A percentile compares a stretch with the other conserved stretches of the same genome.
These are phyloP conservation scores for Alternaria viburni DNA, from an alignment of 2,329 filamentous ascomycete species.

Conservation along the genomic window DNA sequence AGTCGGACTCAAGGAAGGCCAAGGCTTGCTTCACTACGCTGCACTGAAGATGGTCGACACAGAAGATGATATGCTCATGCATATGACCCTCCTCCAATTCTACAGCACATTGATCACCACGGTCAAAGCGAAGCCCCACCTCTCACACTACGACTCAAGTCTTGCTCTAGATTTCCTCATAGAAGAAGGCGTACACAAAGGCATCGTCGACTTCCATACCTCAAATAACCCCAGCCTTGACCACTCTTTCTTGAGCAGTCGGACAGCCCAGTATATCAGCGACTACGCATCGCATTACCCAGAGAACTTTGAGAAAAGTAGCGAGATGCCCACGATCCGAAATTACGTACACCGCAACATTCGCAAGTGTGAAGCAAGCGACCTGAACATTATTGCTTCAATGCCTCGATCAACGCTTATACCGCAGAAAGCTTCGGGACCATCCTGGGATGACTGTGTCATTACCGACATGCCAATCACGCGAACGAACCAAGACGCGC, in stretches of 20 bases:
- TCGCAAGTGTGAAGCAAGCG: conserved; percentile 61
- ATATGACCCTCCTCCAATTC: conserved; percentile 65
- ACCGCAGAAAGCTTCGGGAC: conserved; percentile 50
- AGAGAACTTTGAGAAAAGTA: conserved; percentile 59
- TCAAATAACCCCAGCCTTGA: conserved; percentile 59
- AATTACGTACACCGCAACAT: conserved; percentile 57
- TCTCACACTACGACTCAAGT: conserved; percentile 47
- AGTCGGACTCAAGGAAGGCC: conserved; percentile 33
- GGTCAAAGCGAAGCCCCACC: conserved; percentile 39
- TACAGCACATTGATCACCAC: conserved; percentile 60
- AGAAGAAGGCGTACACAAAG: conserved; percentile 57
- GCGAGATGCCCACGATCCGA: conserved; percentile 54
- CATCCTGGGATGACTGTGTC: conserved; percentile 45
- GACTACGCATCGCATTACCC: conserved; percentile 63
- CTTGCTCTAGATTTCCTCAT: conserved; percentile 61
- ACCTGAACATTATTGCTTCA: conserved; percentile 63
- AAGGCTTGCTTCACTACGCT: conserved; percentile 62
- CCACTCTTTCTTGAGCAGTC: conserved; percentile 60
- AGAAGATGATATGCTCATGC: conserved; percentile 64
- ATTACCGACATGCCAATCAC: conserved; percentile 60
- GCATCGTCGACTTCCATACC: conserved; percentile 58
- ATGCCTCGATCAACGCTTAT: conserved; percentile 62
- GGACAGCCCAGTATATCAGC: conserved; percentile 64
- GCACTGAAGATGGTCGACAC: conserved; percentile 63
- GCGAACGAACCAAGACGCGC: conserved; percentile 59